Percentiles rank a stretch among this genome's conserved stretches.
These are phyloP conservation scores for Pulveroboletus sp. DNA, from an alignment of 768 basidiomycete genomes.

Conservation along the genomic window DNA sequence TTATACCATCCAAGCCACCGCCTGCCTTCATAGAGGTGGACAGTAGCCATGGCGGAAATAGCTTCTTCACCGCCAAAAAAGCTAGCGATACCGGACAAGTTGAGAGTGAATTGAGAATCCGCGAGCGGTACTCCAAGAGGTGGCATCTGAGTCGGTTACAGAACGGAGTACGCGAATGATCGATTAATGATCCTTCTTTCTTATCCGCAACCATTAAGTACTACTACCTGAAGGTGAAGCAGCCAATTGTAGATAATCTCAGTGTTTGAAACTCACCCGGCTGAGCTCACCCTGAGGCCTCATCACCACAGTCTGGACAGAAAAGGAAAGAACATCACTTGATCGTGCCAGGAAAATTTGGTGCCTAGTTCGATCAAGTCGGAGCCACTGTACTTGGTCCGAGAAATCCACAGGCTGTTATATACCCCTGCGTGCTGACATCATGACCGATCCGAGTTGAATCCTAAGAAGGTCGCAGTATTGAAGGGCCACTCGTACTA, in stretches of 20 bases:
- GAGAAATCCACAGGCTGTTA: no score
- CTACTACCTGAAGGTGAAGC: background rate
- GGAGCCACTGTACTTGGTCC: no score
- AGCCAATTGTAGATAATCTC: conserved; percentile 2
- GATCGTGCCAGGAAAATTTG: no score
- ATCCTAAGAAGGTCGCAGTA: no score
- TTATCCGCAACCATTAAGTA: background rate
- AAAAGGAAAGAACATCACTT: background rate
- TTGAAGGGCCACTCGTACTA: no score
- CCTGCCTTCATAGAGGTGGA: conserved; percentile 27
- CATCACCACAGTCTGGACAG: background rate
- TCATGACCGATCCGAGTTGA: no score
- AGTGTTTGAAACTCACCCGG: background rate
- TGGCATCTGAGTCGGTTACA: background rate
- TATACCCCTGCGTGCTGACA: no score
- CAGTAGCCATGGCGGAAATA: conserved; percentile 28
- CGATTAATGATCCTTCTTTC: background rate
- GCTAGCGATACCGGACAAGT: conserved; percentile 31
- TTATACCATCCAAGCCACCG: conserved; percentile 37
- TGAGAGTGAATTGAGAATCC: conserved; percentile 16
- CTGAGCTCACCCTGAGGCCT: background rate
- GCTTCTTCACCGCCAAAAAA: conserved; percentile 35
- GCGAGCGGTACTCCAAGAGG: no score
- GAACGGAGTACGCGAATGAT: background rate
- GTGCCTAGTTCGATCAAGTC: no score